Evolutionary conservation across 1,284 basidiomycete species (phyloP).

Genomic region (Moesziomyces parantarcticus): DNA sequence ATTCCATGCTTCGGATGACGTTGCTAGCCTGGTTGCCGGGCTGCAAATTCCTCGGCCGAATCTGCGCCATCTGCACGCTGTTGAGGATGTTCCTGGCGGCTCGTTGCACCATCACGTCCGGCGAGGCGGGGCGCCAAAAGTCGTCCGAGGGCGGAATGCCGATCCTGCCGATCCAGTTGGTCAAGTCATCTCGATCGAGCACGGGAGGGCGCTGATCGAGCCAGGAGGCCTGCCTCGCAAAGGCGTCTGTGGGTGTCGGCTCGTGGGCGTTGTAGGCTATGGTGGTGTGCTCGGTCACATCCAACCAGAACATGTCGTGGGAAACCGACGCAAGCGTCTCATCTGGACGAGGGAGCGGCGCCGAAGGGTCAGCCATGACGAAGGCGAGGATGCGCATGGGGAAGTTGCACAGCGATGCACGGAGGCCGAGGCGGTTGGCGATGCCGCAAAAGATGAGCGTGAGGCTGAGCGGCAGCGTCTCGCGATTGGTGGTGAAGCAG

Average conservation of each 20-base stretch:
- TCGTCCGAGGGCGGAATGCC: slow-evolving; percentile 19
- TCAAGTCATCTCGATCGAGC: slow-evolving; percentile 27
- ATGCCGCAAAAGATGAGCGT: slow-evolving; percentile 50
- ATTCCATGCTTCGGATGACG: slow-evolving; percentile 17
- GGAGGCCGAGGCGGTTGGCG: slow-evolving; percentile 45
- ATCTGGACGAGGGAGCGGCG: slow-evolving; percentile 5
- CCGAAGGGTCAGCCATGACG: slow-evolving; percentile 11
- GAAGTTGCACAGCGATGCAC: slow-evolving; percentile 45
- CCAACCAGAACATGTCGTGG: slow-evolving; percentile 42
- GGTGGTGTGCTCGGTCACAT: slow-evolving; percentile 32
- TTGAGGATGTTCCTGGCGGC: slow-evolving; percentile 37
- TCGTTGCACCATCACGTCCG: slow-evolving; percentile 22
- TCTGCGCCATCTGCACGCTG: slow-evolving; percentile 35
- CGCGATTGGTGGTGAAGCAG: slow-evolving; percentile 49
- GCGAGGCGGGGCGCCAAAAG: slow-evolving; percentile 27
- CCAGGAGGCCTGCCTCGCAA: slow-evolving; percentile 20
- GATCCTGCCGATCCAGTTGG: slow-evolving; percentile 11
- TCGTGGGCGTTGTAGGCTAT: slow-evolving; percentile 15
- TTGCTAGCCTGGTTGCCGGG: slow-evolving; percentile 9
- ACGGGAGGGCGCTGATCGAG: slow-evolving; percentile 27
- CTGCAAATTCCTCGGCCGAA: slow-evolving; percentile 12
- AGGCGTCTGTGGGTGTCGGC: slow-evolving; percentile 18
- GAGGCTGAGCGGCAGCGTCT: slow-evolving; percentile 44
- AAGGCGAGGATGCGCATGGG: slow-evolving; percentile 45
- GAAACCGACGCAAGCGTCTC: slow-evolving; percentile 8